Base-by-base conservation (phyloP, 768 basidiomycete species). In the Tricholoma sp. region DNA sequence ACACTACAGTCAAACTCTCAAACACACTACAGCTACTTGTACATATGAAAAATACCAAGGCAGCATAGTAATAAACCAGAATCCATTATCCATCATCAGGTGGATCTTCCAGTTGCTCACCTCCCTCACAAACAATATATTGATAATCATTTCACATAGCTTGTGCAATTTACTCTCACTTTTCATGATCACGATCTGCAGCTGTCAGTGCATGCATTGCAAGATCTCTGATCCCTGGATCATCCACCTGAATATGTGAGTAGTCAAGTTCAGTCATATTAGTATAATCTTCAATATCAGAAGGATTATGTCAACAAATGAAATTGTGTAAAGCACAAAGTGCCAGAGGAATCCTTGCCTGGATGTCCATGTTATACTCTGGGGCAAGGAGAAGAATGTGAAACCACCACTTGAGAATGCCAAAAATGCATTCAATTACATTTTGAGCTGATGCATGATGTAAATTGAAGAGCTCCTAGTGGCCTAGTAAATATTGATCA, bases 391-490 rank as follows among this genome's bases (percentile, higher is more conserved):
- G 47, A 10, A 69, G 59, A 43, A 68, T 61, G 1, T 31, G 47
- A 56, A 61, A 69, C n/a, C 57, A 52, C 12, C 45, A 34, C 56
- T 71, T 72, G 52, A 70, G 1, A 10, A 71, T 59, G 22, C 74
- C 73, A 69, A 76, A 76, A 16, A 75, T 68, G 0, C 64, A 55
- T 52, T 76, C 72, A 61, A 77, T 63, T 21, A 75, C 63, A 65
- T 76, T 77, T 0, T 64, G 63, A 2, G 64, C 66, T 18, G 63
- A 63, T 9, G 72, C 63, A 62, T 77, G 74, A 0, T 65, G 65
- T 1, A 77, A 65, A 54, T 75, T 77, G 57, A 68, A 76, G 0
- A 76, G 54, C 54, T 77, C 73, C 57, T 74, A n/a, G n/a, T n/a
- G n/a, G n/a, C n/a, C n/a, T n/a, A n/a, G n/a, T n/a, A n/a, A n/a